Evolutionary conservation across 805 yeast genomes (phyloP).

Genomic region (Cyberlindnera maclurae): DNA sequence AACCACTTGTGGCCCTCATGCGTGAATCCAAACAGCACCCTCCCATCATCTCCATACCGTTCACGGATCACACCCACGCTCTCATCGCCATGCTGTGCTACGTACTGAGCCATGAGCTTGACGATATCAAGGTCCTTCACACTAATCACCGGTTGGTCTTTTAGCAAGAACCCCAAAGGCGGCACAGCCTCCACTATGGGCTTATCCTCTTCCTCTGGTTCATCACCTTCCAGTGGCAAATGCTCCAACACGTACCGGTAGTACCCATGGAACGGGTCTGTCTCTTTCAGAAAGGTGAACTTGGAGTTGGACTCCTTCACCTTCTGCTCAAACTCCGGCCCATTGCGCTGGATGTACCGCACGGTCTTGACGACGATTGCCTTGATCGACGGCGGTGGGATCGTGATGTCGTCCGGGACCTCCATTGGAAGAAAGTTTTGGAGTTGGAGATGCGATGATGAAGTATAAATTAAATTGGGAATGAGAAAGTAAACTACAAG

Average conservation of each 20-base stretch:
- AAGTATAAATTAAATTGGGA: too few species aligned
- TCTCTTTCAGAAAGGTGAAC: slow-evolving; percentile 55
- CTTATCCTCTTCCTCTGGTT: slow-evolving; percentile 18
- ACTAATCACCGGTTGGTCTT: slow-evolving; percentile 36
- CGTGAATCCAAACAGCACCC: slow-evolving; percentile 64
- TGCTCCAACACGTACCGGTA: slow-evolving; percentile 42
- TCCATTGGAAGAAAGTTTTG: slow-evolving; percentile 11
- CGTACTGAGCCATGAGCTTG: slow-evolving; percentile 63
- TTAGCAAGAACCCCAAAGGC: slow-evolving; percentile 9
- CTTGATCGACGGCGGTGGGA: slow-evolving; percentile 47
- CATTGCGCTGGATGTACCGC: slow-evolving; percentile 61
- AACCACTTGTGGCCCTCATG: slow-evolving; percentile 54
- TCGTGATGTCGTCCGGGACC: slow-evolving; percentile 36
- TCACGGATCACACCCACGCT: slow-evolving; percentile 31
- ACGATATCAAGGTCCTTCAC: slow-evolving; percentile 60
- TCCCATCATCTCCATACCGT: slow-evolving; percentile 25
- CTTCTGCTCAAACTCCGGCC: slow-evolving; percentile 54
- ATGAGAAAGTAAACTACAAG: too few species aligned
- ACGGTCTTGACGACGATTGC: slow-evolving; percentile 66
- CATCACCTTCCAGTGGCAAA: slow-evolving; percentile 17
- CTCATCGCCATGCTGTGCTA: slow-evolving; percentile 51
- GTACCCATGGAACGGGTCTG: slow-evolving; percentile 50
- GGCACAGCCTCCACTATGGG: slow-evolving; percentile 3
- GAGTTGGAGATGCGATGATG: too few species aligned
- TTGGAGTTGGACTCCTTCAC: slow-evolving; percentile 39